A percentile compares a stretch with the other conserved stretches of the same genome.
Evolutionary conservation across 163 green algal species (phyloP).

Genomic region (Prototheca wickerhamii): DNA sequence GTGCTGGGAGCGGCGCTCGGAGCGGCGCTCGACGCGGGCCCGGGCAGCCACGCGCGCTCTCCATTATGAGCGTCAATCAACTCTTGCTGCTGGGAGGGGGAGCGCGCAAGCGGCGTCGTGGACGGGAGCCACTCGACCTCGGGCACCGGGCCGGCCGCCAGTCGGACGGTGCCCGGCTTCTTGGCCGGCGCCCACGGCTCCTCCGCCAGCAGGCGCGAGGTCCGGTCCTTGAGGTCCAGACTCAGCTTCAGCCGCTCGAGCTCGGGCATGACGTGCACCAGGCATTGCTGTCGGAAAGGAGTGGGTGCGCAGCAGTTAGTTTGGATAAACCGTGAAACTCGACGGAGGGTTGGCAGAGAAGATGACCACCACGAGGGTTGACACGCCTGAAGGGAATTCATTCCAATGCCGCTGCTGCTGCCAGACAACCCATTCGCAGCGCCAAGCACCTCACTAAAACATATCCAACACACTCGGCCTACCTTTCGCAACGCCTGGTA

Average conservation of each 20-base stretch:
- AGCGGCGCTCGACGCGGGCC: background rate
- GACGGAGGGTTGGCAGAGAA: no score
- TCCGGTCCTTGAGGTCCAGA: conserved; percentile 16
- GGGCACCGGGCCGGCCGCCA: conserved; percentile 49
- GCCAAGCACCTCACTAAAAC: background rate
- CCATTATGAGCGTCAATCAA: no score
- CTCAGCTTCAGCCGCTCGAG: conserved; percentile 56
- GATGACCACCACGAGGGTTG: background rate
- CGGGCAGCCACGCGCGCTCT: background rate
- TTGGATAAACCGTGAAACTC: no score
- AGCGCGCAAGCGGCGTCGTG: background rate
- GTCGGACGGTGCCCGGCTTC: conserved; percentile 32
- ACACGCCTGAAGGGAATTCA: background rate
- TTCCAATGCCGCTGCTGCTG: background rate
- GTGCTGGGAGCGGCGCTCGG: conserved; percentile 2
- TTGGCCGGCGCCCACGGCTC: conserved; percentile 17
- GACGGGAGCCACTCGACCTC: conserved; percentile 20
- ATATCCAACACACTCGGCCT: background rate
- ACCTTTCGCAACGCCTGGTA: conserved; percentile 26
- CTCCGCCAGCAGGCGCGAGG: conserved; percentile 3
- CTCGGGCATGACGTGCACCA: conserved; percentile 31
- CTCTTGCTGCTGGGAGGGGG: no score
- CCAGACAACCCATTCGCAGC: background rate
- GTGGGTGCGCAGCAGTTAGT: background rate
- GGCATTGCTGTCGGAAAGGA: background rate